Evolutionary conservation across 2,329 filamentous ascomycete species (phyloP), one percentile per base, ranked within the genome.

Genomic region (Aspergillus aculeatus): DNA sequence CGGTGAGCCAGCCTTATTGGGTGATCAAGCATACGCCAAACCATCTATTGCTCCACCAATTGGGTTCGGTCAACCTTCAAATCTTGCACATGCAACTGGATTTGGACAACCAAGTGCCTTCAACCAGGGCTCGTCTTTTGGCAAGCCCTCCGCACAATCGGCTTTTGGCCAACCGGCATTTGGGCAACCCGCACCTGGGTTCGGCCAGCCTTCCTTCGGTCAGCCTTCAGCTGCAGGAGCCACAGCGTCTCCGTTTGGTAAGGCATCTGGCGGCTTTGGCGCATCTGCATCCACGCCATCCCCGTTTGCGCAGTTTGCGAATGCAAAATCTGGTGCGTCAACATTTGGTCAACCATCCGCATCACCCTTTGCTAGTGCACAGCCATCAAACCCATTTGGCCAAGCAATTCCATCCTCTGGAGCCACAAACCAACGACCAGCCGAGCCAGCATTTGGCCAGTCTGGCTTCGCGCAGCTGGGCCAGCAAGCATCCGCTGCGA

Each of bases 121-220:
- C n/a, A 65, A 63, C 4, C 74, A 71, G 55, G 60, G 56, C 63
- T 74, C 58, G 67, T 69, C 76, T 2, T 82, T 82, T 63, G 78
- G 77, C 14, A 73, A 79, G 54, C 73, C 79, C 50, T 61, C 72
- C 16, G 69, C 68, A 57, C 16, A 71, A 48, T 58, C 69, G 58
- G 60, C 58, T 32, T 68, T 74, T 66, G 62, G 64, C 68, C 64
- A 82, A 76, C 67, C 74, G 24, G 61, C 83, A 1, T 85, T 85
- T 66, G 77, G 74, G 21, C 67, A 71, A 51, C 61, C 70, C 14
- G 67, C 10, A 69, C 75, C 32, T 19, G 38, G 38, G 6, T 44
- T 44, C 2, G 67, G 65, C 50, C 68, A 73, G 60, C 54, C 67
- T 35, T 62, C 67, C 2, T 70, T 71, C 35, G 66, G 68, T 7